phyloP scores from a whole-genome alignment of 1,284 basidiomycete species.

The Exsudoporus floridanus region DNA sequence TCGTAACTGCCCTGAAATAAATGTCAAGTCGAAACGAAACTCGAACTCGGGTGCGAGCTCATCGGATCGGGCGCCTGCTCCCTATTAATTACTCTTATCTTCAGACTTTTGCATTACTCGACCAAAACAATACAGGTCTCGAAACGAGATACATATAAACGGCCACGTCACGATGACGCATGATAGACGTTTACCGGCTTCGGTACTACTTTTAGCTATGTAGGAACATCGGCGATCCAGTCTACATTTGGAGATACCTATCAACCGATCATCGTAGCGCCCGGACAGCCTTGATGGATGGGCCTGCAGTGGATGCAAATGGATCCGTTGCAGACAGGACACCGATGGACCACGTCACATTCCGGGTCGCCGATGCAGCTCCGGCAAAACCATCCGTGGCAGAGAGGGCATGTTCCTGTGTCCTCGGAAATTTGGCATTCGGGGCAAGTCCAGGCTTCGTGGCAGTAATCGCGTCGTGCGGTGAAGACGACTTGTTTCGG shows the following conservation, averaged over 20 bases:
- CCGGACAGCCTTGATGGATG: background rate
- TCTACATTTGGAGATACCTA: background rate
- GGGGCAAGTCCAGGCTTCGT: slow-evolving; percentile 7
- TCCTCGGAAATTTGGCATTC: background rate
- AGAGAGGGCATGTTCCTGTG: slow-evolving; percentile 4
- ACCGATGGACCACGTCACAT: background rate
- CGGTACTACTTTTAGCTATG: background rate
- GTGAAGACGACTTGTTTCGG: background rate
- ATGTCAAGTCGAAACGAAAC: too few species aligned
- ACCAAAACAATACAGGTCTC: too few species aligned
- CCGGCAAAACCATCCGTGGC: slow-evolving; percentile 9
- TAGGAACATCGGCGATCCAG: background rate
- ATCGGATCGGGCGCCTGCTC: too few species aligned
- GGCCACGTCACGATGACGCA: too few species aligned
- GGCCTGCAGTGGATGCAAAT: slow-evolving; percentile 3
- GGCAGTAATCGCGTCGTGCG: slow-evolving; percentile 1
- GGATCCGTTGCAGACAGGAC: background rate
- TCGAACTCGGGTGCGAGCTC: too few species aligned
- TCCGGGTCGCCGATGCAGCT: background rate
- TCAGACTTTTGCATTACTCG: too few species aligned
- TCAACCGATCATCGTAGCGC: slow-evolving; percentile 1
- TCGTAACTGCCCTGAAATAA: too few species aligned
- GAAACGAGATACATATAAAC: too few species aligned
- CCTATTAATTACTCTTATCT: too few species aligned
- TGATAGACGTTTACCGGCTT: background rate